A percentile compares a stretch with the other conserved stretches of the same genome.
Conservation (phyloP, 164 flowering plant genomes). For the Aristolochia fimbriata region DNA sequence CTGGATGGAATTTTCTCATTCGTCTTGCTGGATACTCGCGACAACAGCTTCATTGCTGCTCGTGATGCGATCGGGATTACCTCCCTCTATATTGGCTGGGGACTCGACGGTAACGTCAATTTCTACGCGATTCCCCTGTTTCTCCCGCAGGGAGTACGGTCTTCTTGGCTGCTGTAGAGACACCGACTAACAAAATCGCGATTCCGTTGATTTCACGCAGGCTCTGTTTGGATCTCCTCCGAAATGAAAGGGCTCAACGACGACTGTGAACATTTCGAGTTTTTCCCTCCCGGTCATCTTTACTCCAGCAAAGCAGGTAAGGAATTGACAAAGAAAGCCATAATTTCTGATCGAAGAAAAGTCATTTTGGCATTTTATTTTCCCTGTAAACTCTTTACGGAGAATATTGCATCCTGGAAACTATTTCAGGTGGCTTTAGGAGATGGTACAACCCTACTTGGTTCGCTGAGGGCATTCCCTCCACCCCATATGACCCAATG, state of each 20-base stretch:
- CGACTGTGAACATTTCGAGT: slow-evolving; percentile 83
- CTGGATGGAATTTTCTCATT: slow-evolving; percentile 96
- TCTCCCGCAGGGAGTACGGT: background rate
- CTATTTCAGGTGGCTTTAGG: slow-evolving; percentile 31
- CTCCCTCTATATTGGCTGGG: slow-evolving; percentile 95
- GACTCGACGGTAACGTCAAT: slow-evolving; percentile 58
- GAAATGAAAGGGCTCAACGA: slow-evolving; percentile 86
- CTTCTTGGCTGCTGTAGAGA: background rate
- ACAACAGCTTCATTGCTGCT: slow-evolving; percentile 82
- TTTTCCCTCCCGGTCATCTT: slow-evolving; percentile 86
- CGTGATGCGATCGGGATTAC: slow-evolving; percentile 94
- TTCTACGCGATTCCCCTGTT: background rate
- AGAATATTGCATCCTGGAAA: background rate
- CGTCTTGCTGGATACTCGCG: slow-evolving; percentile 79
- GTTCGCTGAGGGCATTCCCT: slow-evolving; percentile 70
- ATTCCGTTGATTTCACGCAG: slow-evolving; percentile 16
- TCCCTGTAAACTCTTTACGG: background rate
- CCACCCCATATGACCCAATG: slow-evolving; percentile 80
- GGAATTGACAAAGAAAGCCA: background rate
- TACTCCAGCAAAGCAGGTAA: slow-evolving; percentile 69
- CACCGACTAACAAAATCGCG: background rate
- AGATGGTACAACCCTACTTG: slow-evolving; percentile 89
- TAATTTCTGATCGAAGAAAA: too few relatives aligned
- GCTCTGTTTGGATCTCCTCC: slow-evolving; percentile 87
- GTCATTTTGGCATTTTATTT: background rate